Percentiles rank a stretch among this genome's conserved stretches.
These are phyloP conservation scores for Fraxinus albicans DNA, from an alignment of 305 asterid species.

Conservation along the genomic window DNA sequence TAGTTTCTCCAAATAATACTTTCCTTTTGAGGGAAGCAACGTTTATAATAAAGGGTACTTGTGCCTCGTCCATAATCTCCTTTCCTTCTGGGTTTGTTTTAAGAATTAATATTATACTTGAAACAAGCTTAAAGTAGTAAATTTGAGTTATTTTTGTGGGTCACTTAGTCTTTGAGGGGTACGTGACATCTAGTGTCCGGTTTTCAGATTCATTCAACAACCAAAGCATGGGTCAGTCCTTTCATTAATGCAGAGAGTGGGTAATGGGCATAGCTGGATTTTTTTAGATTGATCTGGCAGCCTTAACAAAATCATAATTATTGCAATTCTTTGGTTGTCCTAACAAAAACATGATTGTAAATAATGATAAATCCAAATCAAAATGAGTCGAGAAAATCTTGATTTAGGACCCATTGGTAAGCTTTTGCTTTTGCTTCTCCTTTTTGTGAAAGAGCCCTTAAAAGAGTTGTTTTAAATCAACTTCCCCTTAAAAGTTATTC, in stretches of 20 bases:
- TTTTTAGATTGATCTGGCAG: constrained; percentile 4
- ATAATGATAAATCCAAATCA: not conserved
- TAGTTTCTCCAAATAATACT: constrained; percentile 14
- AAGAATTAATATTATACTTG: not conserved
- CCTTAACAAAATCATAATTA: constrained; percentile 21
- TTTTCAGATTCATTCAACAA: constrained; percentile 32
- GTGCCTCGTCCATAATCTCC: not conserved
- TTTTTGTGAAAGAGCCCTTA: not conserved
- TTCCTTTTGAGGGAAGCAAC: constrained; percentile 46
- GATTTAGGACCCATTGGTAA: not conserved
- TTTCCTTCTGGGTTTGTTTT: not conserved
- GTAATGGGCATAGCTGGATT: constrained; percentile 41
- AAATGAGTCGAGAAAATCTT: not conserved
- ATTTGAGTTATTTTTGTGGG: constrained; percentile 10
- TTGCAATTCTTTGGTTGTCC: constrained; percentile 25
- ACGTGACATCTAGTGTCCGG: constrained; percentile 10
- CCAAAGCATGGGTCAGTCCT: constrained; percentile 48
- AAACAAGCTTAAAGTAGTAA: not conserved
- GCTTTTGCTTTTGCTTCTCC: not conserved
- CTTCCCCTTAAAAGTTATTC: not conserved
- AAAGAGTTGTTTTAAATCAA: not conserved
- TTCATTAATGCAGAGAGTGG: constrained; percentile 43
- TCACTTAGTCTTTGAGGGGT: constrained; percentile 22
- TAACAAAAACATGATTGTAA: constrained; percentile 13
- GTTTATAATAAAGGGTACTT: not conserved